Base-by-base conservation (phyloP, 306 rosid species). In the Echinosophora koreensis region DNA sequence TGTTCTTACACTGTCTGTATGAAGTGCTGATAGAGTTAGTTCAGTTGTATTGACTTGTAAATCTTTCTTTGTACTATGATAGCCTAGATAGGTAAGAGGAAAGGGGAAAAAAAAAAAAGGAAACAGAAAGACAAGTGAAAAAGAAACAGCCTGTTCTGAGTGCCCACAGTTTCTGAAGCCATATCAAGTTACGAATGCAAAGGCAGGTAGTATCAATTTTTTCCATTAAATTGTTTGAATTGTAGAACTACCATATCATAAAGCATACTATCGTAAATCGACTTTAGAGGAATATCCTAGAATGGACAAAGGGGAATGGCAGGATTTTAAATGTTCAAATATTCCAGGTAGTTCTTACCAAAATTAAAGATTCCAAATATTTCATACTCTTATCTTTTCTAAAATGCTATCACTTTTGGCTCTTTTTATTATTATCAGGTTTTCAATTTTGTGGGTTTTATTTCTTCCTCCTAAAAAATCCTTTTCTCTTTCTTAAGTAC, bases 1-100 rank as follows among this genome's bases (percentile, higher is more conserved):
- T 74, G 64, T 55, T 73, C 63, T 83, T 74, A 34, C 32, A 54
- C 15, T 16, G 52, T 51, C 62, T 77, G 76, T 74, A 49, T 47
- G 28, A 15, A 47, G 52, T 75, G 16, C 66, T 22, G 58, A 49
- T 71, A 64, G 82, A 61, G 10, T 63, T 44, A 77, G 66, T 69
- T 75, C 66, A 54, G 55, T 38, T 54, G 32, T 42, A 55, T 65
- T 69, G 37, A 30, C 63, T 3, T 64, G 82, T 80, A 80, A 64
- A 84, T 64, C 60, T 83, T 69, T 62, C 77, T 50, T 63, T 7
- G 27, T 49, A 57, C 50, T 47, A 32, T 61, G 62, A 52, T 61
- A 62, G 76, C 51, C 56, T 34, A 71, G 66, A 59, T 11, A 56
- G 59, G 17, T 61, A 16, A 17, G n/a, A 63, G 69, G 32, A 16